Conservation (phyloP, 805 yeast genomes). For the Candida tallmaniae region DNA sequence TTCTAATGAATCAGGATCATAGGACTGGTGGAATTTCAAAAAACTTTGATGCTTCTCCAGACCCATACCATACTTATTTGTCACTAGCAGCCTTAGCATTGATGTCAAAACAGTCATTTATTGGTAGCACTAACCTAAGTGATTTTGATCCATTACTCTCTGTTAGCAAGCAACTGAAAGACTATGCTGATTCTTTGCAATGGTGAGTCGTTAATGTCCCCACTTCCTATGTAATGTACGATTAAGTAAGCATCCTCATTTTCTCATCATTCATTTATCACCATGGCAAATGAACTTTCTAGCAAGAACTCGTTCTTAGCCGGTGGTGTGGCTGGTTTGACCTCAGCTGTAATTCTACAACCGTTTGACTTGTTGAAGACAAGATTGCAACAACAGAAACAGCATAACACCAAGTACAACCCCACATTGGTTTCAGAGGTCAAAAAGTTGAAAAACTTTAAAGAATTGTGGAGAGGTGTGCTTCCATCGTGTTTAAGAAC, state of each 20-base stretch:
- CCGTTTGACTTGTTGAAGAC: constrained; percentile 90
- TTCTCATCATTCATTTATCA: not conserved
- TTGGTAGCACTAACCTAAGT: constrained; percentile 10
- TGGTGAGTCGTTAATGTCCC: constrained; percentile 2
- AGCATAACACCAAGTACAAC: constrained; percentile 15
- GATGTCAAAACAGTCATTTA: constrained; percentile 11
- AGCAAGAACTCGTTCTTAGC: constrained; percentile 13
- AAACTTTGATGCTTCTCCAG: constrained; percentile 59
- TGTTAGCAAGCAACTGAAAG: constrained; percentile 16
- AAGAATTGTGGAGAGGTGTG: constrained; percentile 88
- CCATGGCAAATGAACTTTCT: constrained; percentile 12
- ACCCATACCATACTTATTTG: constrained; percentile 63
- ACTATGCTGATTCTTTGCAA: constrained; percentile 2
- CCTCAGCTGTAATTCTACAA: constrained; percentile 75
- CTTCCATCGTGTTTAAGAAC: constrained; percentile 87
- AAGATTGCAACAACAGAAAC: constrained; percentile 53
- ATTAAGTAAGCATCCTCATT: not conserved
- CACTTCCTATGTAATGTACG: too few relatives aligned
- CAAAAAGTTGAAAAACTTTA: constrained; percentile 33
- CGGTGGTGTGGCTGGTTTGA: constrained; percentile 81
- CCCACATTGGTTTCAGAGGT: constrained; percentile 39
- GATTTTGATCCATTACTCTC: constrained; percentile 25
- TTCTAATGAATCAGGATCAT: constrained; percentile 53
- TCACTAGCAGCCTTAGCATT: constrained; percentile 44
- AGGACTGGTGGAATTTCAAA: constrained; percentile 77